Evolutionary conservation across 78 protist species (phyloP), one percentile per base, ranked within the genome.

Genomic region (Dictyostelium capitatum): DNA sequence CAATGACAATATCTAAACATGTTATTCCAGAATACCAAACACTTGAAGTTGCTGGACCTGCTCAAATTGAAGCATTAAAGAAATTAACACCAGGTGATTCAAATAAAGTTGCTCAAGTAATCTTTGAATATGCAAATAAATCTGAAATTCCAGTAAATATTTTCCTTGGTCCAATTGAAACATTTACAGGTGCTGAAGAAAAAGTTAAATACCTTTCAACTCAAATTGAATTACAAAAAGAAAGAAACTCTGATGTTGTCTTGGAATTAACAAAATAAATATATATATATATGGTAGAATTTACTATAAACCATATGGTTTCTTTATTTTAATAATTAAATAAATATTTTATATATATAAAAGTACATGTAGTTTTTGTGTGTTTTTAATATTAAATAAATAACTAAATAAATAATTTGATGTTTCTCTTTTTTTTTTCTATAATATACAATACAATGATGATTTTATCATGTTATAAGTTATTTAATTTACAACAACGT

Each of bases 111-210:
- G 77, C 77, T 3, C 77, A 19, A 69, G 32, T 25, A 37, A 37
- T 69, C 4, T 17, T 37, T 37, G 53, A 69, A 37, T 25, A 69
- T 37, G 77, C 46, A 1, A 17, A 30, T 14, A 28, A 69, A 37
- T 25, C 11, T 30, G n/a, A 4, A 12, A 17, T 69, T 17, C 77
- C 77, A 28, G 14, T 37, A 15, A 69, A 69, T 19, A 12, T 69
- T 37, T 69, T 69, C 77, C 25, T 69, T 69, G 77, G 77, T 37
- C 77, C 77, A 69, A 17, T 69, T 69, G 77, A 69, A 25, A 69
- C 77, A 69, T 69, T 69, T 37, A 2, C 48, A 37, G 32, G 12
- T n/a, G 77, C 48, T 0, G 50, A 30, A 0, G 17, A 25, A 37
- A 69, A 69, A 19, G 14, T 69, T 37, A 9, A 30, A 69, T 41